A percentile compares a stretch with the other conserved stretches of the same genome.
Evolutionary conservation across 345 rosid species (phyloP).

Genomic region (Ceriops decandra): DNA sequence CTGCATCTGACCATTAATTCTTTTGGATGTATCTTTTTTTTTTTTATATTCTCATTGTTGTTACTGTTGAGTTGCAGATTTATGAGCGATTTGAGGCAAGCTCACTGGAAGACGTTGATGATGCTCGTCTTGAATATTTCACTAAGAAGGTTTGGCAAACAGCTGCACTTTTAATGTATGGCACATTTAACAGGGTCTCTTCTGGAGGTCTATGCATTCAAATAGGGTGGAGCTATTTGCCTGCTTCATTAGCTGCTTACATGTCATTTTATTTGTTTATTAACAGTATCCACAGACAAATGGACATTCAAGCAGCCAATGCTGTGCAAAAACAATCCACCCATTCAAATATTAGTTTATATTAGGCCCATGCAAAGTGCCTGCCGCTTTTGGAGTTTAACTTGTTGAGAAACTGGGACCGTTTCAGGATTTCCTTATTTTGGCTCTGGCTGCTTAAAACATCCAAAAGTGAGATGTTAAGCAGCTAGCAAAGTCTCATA

Average conservation of each 20-base stretch:
- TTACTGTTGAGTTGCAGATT: conserved; percentile 43
- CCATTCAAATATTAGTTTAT: background rate
- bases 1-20: too few species aligned
- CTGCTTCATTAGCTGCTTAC: too few species aligned
- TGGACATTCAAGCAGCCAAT: too few species aligned
- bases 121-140: conserved; percentile 84
- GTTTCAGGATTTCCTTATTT: background rate
- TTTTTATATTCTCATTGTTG: background rate
- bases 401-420: background rate
- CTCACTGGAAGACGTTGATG: conserved; percentile 49
- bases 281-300: too few species aligned
- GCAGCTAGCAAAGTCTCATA: too few species aligned
- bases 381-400: background rate
- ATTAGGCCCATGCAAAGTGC: background rate
- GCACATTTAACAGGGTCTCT: background rate
- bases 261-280: too few species aligned
- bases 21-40: too few species aligned
- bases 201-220: background rate
- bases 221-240: too few species aligned
- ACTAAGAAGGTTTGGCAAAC: conserved; percentile 55
- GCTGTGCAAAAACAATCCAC: too few species aligned
- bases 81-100: conserved; percentile 72
- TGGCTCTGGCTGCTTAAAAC: background rate
- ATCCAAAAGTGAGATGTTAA: too few species aligned
- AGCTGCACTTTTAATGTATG: background rate